Base-by-base conservation (phyloP, 352 stramenopile genomes). In the Phytopythium chamaehyphon region DNA sequence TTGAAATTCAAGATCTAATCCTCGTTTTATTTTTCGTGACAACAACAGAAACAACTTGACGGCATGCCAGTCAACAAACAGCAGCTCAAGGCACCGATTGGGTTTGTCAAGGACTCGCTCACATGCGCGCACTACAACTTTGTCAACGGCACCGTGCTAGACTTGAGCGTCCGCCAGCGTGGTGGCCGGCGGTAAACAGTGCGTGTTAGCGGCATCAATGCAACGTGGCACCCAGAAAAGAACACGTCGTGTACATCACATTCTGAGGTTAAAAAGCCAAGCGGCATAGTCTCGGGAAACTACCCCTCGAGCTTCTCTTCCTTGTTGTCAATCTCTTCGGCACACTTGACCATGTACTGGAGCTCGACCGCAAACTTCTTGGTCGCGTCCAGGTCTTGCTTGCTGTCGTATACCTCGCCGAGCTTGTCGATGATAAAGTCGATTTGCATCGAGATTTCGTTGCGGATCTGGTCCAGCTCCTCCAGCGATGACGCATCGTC, bases 1-100 rank as follows among this genome's bases (percentile, higher is more conserved):
- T n/a, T 23, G 6, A 4, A 35, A 1, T 4, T 15, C 38, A 44
- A 18, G 19, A 18, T 28, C n/a, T 54, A 9, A 51, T 24, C 8
- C 4, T 18, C n/a, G 11, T 14, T 8, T 26, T 44, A 14, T 18
- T 19, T 4, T n/a, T 36, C 40, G 18, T n/a, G 28, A 35, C n/a
- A 10, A 43, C 54, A 9, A 23, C 44, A 90, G 79, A 54, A 56
- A 4, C 67, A 96, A 42, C 64, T 98, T 37, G 81, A 86, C 35
- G 80, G 73, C 8, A 98, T 98, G 91, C 92, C 92, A 5, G 61
- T 90, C 28, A 98, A 97, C 73, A 99, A 99, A 64, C 91, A 97
- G 69, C 94, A 98, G 69, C 63, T 99, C 18, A 98, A 97, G 64
- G 83, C 81, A 19, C 59, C 84, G 6, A 73, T 80, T 54, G 92